phyloP scores from a whole-genome alignment of 2,329 filamentous ascomycete species.

The Thielaviopsis cerberus region DNA sequence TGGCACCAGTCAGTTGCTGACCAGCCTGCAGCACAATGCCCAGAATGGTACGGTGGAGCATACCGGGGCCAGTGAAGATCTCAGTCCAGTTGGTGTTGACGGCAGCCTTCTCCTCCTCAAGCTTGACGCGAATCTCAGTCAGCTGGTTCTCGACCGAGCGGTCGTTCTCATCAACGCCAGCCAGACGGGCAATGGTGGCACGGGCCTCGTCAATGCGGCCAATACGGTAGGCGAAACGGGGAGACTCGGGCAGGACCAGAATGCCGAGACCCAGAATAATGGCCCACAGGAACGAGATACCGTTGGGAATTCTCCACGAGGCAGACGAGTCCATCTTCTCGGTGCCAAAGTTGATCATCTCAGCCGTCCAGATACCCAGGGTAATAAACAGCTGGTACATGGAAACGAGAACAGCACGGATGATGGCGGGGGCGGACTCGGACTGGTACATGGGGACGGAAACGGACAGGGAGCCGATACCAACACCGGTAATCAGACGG shows the following conservation, averaged over 20 bases:
- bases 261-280: slow-evolving; percentile 31
- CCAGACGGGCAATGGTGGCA: slow-evolving; percentile 27
- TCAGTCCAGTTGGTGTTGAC: slow-evolving; percentile 34
- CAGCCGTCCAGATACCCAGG: slow-evolving; percentile 42
- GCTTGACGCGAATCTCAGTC: slow-evolving; percentile 31
- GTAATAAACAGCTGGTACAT: slow-evolving; percentile 54
- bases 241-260: slow-evolving; percentile 35
- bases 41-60: slow-evolving; percentile 44
- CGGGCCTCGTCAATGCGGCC: slow-evolving; percentile 31
- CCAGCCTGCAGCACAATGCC: slow-evolving; percentile 45
- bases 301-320: slow-evolving; percentile 45
- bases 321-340: slow-evolving; percentile 25
- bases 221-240: slow-evolving; percentile 30
- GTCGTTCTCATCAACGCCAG: slow-evolving; percentile 23
- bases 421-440: slow-evolving; percentile 44
- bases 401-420: slow-evolving; percentile 44
- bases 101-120: slow-evolving; percentile 28
- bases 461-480: slow-evolving; percentile 45
- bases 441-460: slow-evolving; percentile 51
- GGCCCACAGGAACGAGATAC: slow-evolving; percentile 36
- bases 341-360: slow-evolving; percentile 45
- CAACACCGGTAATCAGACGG: slow-evolving; percentile 45
- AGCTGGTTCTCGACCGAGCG: slow-evolving; percentile 28
- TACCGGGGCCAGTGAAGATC: slow-evolving; percentile 49
- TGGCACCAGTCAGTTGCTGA: slow-evolving; percentile 50